Evolutionary conservation across 352 stramenopile genomes (phyloP).

Genomic region (Phytophthora rubi): DNA sequence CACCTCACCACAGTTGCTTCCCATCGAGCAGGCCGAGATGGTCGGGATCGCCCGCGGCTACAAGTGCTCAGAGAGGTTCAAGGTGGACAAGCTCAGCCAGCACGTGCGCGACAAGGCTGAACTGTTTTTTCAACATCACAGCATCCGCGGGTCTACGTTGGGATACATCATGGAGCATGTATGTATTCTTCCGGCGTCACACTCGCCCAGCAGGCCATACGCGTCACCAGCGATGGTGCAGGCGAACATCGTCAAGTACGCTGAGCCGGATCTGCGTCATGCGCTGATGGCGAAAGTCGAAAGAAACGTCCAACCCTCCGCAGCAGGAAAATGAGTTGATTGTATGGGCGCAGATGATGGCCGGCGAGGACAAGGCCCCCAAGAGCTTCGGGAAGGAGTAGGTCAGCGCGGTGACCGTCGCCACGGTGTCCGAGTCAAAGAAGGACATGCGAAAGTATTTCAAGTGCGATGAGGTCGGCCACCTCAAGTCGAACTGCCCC

Average conservation of each 20-base stretch:
- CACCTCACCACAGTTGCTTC: neutral
- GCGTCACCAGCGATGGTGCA: neutral
- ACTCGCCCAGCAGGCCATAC: too few species aligned
- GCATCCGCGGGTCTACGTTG: too few species aligned
- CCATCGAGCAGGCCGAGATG: neutral
- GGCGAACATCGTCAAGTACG: neutral
- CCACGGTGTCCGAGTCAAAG: neutral
- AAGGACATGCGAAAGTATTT: neutral
- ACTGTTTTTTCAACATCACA: too few species aligned
- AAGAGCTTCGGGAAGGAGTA: too few species aligned
- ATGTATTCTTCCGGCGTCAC: too few species aligned
- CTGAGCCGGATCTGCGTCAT: neutral
- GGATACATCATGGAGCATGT: too few species aligned
- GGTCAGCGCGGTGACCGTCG: too few species aligned
- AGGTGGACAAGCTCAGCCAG: too few species aligned
- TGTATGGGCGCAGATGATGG: neutral
- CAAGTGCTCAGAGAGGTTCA: neutral
- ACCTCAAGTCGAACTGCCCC: too few species aligned
- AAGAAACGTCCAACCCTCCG: neutral
- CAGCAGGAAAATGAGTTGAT: neutral
- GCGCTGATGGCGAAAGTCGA: neutral
- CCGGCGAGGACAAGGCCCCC: neutral
- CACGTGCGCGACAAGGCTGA: too few species aligned
- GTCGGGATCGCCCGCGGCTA: neutral
- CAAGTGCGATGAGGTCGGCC: too few species aligned